Conservation (phyloP, 331 rosid genomes). For the Erythrophleum ivorense region DNA sequence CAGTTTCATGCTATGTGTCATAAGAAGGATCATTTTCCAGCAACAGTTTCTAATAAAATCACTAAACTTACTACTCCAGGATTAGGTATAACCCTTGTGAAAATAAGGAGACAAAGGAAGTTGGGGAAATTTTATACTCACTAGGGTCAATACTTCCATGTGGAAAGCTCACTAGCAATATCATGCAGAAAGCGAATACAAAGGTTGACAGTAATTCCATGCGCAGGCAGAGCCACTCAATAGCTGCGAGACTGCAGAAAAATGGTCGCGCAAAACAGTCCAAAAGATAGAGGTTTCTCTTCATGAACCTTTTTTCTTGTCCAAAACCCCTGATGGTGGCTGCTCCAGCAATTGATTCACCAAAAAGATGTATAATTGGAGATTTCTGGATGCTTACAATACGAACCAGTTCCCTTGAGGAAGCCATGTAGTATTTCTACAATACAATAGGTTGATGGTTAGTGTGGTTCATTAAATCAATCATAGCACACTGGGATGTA, state of each 20-base stretch:
- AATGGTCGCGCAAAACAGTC: constrained; percentile 97
- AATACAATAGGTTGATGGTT: constrained; percentile 22
- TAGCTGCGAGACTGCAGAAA: constrained; percentile 98
- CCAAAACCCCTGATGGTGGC: constrained; percentile 98
- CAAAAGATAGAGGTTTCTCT: constrained; percentile 93
- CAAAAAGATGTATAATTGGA: constrained; percentile 91
- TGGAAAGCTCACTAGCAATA: constrained; percentile 97
- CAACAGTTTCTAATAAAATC: constrained; percentile 1
- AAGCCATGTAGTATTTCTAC: constrained; percentile 99
- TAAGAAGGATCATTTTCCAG: not conserved
- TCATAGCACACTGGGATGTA: constrained; percentile 6
- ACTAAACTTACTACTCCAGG: not conserved
- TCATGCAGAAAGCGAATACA: constrained; percentile 96
- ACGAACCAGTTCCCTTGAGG: constrained; percentile 97
- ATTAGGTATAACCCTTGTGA: constrained; percentile 16
- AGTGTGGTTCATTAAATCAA: constrained; percentile 24
- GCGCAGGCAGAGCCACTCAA: constrained; percentile 98
- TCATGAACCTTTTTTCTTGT: constrained; percentile 95
- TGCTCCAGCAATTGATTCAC: constrained; percentile 99
- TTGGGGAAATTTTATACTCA: constrained; percentile 57
- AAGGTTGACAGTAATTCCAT: constrained; percentile 96
- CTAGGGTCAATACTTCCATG: constrained; percentile 94
- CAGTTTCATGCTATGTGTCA: not conserved
- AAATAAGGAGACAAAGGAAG: constrained; percentile 25
- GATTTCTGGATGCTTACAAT: constrained; percentile 98